Conservation (phyloP, 2,329 filamentous ascomycete genomes). For the Colletotrichum theobromicola region DNA sequence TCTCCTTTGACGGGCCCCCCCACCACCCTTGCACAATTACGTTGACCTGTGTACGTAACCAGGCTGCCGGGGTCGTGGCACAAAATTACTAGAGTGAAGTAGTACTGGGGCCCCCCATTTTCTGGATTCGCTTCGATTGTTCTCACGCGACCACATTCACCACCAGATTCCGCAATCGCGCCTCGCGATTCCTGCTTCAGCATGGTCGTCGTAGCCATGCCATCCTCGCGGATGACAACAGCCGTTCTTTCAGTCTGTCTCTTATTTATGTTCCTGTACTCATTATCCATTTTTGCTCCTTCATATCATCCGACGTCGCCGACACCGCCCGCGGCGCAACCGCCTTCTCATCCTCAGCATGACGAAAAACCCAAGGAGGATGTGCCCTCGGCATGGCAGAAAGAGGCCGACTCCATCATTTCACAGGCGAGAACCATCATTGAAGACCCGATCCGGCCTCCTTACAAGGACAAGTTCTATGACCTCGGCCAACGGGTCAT, state of each 20-base stretch:
- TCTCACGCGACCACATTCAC: background rate
- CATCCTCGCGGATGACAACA: background rate
- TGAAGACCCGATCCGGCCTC: constrained; percentile 28
- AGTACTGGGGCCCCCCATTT: background rate
- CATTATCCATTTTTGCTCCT: background rate
- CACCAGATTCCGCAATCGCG: background rate
- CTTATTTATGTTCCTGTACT: background rate
- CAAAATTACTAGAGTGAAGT: background rate
- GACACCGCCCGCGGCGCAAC: background rate
- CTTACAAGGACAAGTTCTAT: constrained; percentile 35
- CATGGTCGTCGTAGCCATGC: background rate
- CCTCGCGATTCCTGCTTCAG: background rate
- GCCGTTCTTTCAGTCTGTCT: background rate
- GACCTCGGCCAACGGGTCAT: constrained; percentile 32
- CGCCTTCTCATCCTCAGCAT: background rate
- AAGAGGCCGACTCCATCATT: background rate
- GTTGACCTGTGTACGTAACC: background rate
- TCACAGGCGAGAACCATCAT: constrained; percentile 15
- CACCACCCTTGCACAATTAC: background rate
- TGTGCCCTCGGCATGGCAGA: background rate
- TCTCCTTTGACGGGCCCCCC: no score
- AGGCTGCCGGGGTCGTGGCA: background rate
- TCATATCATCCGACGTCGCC: background rate
- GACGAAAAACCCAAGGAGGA: background rate
- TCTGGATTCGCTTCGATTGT: background rate